Evolutionary conservation across 352 stramenopile species (phyloP).

Genomic region (Pythium guiyangense): DNA sequence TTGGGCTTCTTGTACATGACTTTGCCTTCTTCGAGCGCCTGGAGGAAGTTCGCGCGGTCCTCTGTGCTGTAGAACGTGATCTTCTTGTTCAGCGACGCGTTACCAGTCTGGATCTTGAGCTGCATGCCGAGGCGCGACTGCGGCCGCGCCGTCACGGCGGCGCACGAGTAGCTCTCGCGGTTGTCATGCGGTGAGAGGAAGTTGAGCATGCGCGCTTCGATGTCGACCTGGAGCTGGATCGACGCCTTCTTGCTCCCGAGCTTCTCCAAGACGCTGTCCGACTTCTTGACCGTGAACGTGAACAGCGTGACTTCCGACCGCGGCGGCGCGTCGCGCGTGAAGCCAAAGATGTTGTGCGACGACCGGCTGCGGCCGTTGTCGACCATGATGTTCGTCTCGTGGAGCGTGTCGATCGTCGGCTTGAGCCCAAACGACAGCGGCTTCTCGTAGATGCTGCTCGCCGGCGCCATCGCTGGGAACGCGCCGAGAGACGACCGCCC

Average conservation of each 20-base stretch:
- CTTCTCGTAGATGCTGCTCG: constrained; percentile 32
- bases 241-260: constrained; percentile 77
- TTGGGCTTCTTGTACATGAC: constrained; percentile 76
- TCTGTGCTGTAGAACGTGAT: constrained; percentile 84
- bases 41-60: constrained; percentile 77
- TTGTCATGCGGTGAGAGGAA: constrained; percentile 77
- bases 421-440: constrained; percentile 23
- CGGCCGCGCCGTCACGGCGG: constrained; percentile 74
- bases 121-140: constrained; percentile 78
- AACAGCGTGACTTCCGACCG: constrained; percentile 72
- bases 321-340: constrained; percentile 40
- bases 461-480: constrained; percentile 25
- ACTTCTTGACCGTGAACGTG: constrained; percentile 87
- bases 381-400: constrained; percentile 39
- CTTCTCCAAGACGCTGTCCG: constrained; percentile 79
- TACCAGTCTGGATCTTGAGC: constrained; percentile 82
- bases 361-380: constrained; percentile 69
- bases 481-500: constrained; percentile 39
- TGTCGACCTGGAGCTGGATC: constrained; percentile 82
- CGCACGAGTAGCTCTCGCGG: constrained; percentile 80
- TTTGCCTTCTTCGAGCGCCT: constrained; percentile 77
- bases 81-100: constrained; percentile 79
- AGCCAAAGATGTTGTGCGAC: constrained; percentile 78
- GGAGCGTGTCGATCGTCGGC: constrained; percentile 22
- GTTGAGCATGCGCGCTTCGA: constrained; percentile 75